phyloP scores from a whole-genome alignment of 2,329 filamentous ascomycete genomes.

The Fusarium verticillioides region DNA sequence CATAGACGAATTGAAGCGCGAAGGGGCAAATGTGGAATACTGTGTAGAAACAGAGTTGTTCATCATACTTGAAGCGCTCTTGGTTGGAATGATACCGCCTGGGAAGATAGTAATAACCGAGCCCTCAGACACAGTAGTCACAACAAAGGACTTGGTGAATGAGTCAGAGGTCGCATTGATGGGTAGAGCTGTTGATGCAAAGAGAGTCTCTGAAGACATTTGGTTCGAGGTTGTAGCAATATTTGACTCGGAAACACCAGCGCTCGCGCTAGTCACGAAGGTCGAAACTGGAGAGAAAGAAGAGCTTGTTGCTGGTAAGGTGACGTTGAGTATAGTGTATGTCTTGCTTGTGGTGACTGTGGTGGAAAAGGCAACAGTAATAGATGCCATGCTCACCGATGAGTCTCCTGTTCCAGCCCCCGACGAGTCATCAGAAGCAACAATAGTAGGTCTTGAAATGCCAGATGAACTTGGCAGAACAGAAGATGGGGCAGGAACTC shows the following conservation, averaged over 20 bases:
- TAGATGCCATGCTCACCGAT: background rate
- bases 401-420: background rate
- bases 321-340: background rate
- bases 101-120: constrained; percentile 34
- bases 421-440: constrained; percentile 1
- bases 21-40: constrained; percentile 7
- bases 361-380: background rate
- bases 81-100: constrained; percentile 19
- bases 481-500: background rate
- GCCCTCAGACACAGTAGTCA: constrained; percentile 21
- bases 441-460: background rate
- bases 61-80: background rate
- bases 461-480: background rate
- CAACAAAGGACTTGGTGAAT: background rate
- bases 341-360: background rate
- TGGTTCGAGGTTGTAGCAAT: background rate
- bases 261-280: background rate
- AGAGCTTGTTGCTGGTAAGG: background rate
- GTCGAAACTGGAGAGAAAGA: background rate
- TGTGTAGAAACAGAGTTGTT: constrained; percentile 11
- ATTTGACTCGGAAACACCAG: background rate
- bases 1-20: constrained; percentile 10
- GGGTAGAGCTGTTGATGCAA: constrained; percentile 16
- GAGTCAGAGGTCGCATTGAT: constrained; percentile 7
- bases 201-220: background rate